Conservation (phyloP, 2,329 filamentous ascomycete genomes). For the Blastomyces percursus region DNA sequence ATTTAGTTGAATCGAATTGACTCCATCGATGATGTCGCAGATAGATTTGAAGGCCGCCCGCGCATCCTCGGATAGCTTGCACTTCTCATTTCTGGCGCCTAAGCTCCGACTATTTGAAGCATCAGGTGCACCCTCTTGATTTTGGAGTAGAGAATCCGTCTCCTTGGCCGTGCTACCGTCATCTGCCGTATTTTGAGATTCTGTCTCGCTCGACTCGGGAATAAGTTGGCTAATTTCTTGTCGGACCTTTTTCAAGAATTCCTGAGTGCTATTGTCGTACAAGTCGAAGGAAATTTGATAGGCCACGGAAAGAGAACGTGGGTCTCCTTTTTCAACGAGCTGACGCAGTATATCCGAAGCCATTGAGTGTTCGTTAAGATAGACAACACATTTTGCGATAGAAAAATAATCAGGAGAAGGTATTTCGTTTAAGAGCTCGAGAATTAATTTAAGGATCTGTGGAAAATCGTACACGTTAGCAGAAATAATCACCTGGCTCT, state of each 20-base stretch:
- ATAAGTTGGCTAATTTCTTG: slow-evolving; percentile 56
- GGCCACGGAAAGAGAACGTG: slow-evolving; percentile 68
- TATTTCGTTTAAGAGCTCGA: slow-evolving; percentile 91
- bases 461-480: slow-evolving; percentile 2
- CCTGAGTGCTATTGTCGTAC: slow-evolving; percentile 96
- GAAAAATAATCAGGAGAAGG: slow-evolving; percentile 93
- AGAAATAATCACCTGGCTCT: neutral
- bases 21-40: slow-evolving; percentile 62
- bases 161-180: slow-evolving; percentile 48
- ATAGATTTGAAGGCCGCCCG: slow-evolving; percentile 47
- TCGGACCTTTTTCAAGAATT: slow-evolving; percentile 85
- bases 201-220: slow-evolving; percentile 33
- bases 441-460: slow-evolving; percentile 76
- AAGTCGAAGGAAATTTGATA: slow-evolving; percentile 98
- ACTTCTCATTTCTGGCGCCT: slow-evolving; percentile 22
- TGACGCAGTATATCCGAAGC: slow-evolving; percentile 76
- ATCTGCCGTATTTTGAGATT: slow-evolving; percentile 35
- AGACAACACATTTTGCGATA: slow-evolving; percentile 95
- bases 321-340: slow-evolving; percentile 68
- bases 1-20: slow-evolving; percentile 87
- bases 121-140: slow-evolving; percentile 35
- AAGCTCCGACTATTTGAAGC: slow-evolving; percentile 40
- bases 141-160: slow-evolving; percentile 38
- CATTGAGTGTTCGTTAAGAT: slow-evolving; percentile 82
- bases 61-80: slow-evolving; percentile 38